These are phyloP conservation scores for Camelina sativa DNA, from an alignment of 345 rosid species.

Conservation along the genomic window DNA sequence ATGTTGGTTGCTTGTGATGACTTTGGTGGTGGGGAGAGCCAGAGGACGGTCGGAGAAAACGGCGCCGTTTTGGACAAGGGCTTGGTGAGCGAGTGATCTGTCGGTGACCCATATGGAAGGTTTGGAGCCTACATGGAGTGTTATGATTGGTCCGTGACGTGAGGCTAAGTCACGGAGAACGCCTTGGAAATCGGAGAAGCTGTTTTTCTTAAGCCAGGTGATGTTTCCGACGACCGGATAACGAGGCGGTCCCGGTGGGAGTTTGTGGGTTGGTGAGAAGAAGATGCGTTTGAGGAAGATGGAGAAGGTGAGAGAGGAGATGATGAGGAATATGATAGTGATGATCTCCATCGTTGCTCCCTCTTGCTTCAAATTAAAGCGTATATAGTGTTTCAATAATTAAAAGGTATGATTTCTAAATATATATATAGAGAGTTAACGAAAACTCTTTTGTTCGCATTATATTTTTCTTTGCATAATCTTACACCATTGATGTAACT, in stretches of 20 bases:
- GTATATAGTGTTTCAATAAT: not conserved
- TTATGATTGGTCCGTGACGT: conserved; percentile 51
- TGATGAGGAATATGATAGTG: conserved; percentile 33
- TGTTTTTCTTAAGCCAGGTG: conserved; percentile 42
- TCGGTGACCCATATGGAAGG: conserved; percentile 51
- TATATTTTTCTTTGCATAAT: not conserved
- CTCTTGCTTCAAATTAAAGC: conserved; percentile 11
- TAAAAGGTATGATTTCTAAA: not conserved
- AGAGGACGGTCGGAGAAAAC: conserved; percentile 54
- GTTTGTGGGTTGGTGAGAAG: conserved; percentile 28
- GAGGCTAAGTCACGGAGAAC: conserved; percentile 43
- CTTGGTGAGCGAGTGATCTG: conserved; percentile 51
- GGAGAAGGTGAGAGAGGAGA: conserved; percentile 23
- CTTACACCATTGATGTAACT: not conserved
- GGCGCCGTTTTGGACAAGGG: conserved; percentile 52
- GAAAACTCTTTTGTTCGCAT: not conserved
- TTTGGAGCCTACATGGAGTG: conserved; percentile 45
- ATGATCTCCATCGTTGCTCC: conserved; percentile 36
- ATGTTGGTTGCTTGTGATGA: conserved; percentile 43
- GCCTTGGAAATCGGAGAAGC: conserved; percentile 38
- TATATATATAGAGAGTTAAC: no score
- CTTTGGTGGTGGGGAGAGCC: conserved; percentile 32
- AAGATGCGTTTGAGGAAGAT: conserved; percentile 28
- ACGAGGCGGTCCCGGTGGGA: conserved; percentile 42
- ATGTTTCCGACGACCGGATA: conserved; percentile 46